Percentiles rank a stretch among this genome's conserved stretches.
Evolutionary conservation across 768 basidiomycete species (phyloP).

Genomic region (Hortiboletus campestris): DNA sequence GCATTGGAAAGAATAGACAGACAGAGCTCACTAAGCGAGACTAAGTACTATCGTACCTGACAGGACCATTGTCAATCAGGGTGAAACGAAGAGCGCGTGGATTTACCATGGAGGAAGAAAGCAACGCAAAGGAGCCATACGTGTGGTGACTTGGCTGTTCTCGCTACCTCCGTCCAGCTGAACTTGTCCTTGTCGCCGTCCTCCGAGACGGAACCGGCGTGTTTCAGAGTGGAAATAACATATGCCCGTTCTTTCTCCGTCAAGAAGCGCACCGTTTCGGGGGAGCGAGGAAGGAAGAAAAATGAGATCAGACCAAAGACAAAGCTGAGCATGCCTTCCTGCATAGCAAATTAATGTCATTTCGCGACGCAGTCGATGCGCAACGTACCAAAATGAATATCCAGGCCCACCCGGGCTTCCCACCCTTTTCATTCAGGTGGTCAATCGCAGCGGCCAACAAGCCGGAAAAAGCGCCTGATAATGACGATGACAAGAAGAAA

Average conservation of each 20-base stretch:
- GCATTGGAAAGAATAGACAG: slow-evolving; percentile 28
- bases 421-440: slow-evolving; percentile 49
- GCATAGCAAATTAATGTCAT: background rate
- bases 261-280: slow-evolving; percentile 49
- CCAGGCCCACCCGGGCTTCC: slow-evolving; percentile 61
- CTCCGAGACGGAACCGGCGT: slow-evolving; percentile 34
- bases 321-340: slow-evolving; percentile 65
- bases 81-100: background rate
- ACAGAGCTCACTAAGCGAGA: slow-evolving; percentile 24
- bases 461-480: slow-evolving; percentile 63
- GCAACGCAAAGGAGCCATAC: slow-evolving; percentile 49
- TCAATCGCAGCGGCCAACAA: slow-evolving; percentile 59
- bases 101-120: slow-evolving; percentile 52
- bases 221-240: background rate
- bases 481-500: slow-evolving; percentile 46
- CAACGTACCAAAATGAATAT: slow-evolving; percentile 50
- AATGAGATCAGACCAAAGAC: slow-evolving; percentile 27
- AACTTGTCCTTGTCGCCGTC: slow-evolving; percentile 47
- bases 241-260: slow-evolving; percentile 48
- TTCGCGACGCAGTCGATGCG: background rate
- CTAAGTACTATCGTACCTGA: slow-evolving; percentile 20
- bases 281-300: slow-evolving; percentile 47
- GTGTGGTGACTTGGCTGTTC: slow-evolving; percentile 51
- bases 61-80: background rate
- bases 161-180: slow-evolving; percentile 55